Evolutionary conservation across 495 filamentous ascomycete genomes (phyloP), one percentile per base, ranked within the genome.

Genomic region (Daldinia childiae): DNA sequence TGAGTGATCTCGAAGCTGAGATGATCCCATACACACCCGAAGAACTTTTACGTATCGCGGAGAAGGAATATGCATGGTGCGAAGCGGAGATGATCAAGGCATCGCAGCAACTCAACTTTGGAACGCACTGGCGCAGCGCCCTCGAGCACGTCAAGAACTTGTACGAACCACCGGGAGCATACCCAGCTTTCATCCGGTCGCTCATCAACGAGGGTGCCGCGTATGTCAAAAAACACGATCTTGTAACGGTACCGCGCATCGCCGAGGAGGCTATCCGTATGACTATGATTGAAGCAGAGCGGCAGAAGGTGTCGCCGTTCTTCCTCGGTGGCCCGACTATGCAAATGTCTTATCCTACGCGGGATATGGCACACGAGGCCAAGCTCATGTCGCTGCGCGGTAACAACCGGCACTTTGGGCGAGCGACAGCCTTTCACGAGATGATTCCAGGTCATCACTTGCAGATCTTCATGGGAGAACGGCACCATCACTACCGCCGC

Each of bases 371-470:
- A 11, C 84, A 87, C 61, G 80, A 75, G 17, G 78, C 74, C 19
- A 87, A 87, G 74, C 63, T 85, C 62, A 86, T 86, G 85, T 79
- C 78, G 55, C 79, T 87, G 79, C 82, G 84, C 9, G 84, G 84
- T 3, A 87, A 87, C 73, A 87, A 84, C 66, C 62, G 79, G 15
- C 83, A 83, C 74, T 86, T 87, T 70, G 77, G 82, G 1, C 81
- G 83, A 6, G 82, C 84, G 4, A 87, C 83, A 0, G 83, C 83
- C 7, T 85, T 85, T 66, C 85, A 87, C 73, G 85, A 87, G 76
- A 81, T 87, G 78, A 84, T 87, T 32, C 85, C 85, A 0, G 84
- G 85, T 15, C 84, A 87, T 69, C 84, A 84, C 58, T 74, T 87
- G 32, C 85, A 87, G 62, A 65, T 82, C 41, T 80, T 81, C 66